Conservation (phyloP, 169 alveolate species). For the Plasmodium gaboni region DNA sequence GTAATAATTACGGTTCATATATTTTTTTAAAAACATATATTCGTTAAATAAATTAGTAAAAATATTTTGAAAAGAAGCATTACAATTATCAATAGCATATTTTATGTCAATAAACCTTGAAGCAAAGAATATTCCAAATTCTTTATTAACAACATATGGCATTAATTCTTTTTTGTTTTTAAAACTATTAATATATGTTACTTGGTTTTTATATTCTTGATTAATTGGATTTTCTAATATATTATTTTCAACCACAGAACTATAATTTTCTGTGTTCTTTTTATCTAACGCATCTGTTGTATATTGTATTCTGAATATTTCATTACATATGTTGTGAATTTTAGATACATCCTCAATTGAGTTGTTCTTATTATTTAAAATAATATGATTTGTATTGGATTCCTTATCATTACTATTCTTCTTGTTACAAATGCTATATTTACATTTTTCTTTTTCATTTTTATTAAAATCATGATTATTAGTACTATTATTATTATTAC, state of each 20-base stretch:
- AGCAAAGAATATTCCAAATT: not conserved
- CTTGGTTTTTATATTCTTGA: not conserved
- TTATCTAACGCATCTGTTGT: not conserved
- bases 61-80: slow-evolving; percentile 13
- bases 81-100: slow-evolving; percentile 18
- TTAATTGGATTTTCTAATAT: slow-evolving; percentile 3
- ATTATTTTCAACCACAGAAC: not conserved
- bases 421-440: too few species aligned
- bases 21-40: slow-evolving; percentile 51
- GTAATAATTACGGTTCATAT: slow-evolving; percentile 36
- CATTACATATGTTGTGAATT: not conserved
- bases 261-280: not conserved
- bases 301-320: slow-evolving; percentile 3
- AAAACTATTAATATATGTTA: not conserved
- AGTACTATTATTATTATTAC: too few species aligned
- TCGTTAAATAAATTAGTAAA: slow-evolving; percentile 52
- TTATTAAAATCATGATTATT: too few species aligned
- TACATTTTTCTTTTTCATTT: too few species aligned
- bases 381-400: too few species aligned
- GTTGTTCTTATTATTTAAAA: too few species aligned
- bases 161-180: slow-evolving; percentile 1
- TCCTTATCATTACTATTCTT: too few species aligned
- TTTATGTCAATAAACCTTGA: slow-evolving; percentile 52
- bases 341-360: too few species aligned
- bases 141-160: slow-evolving; percentile 8